Evolutionary conservation across 345 rosid species (phyloP), one percentile per base, ranked within the genome.

Genomic region (Mallotus nudiflorus): DNA sequence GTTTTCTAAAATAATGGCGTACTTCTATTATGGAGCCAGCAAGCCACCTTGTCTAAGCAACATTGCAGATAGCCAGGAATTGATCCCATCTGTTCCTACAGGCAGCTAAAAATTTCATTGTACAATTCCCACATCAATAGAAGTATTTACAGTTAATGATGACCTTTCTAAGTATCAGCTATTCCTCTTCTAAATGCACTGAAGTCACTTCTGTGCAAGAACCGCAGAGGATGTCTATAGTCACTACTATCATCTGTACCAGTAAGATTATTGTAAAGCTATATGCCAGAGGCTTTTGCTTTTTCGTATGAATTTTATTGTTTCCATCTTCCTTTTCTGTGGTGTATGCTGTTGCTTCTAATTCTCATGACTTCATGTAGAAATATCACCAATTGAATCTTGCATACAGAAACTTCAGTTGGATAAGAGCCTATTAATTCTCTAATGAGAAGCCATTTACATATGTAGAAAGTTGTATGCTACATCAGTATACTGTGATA

Each of bases 21-120:
- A 86, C 83, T 94, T 84, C 81, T 91, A 91, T 70, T 91, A 89
- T 55, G 96, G 98, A 80, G 98, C 91, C 67, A 88, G 89, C 51
- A 89, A 87, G 81, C 96, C 97, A 42, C 83, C 84, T 56, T 89
- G 85, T 74, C 71, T 93, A 68, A 73, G 67, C 69, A 60, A 51
- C 64, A 45, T 64, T 1, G 67, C 3, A 31, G 81, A 75, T 57
- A 68, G 68, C 57, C 84, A 84, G 62, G 96, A 93, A 82, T 78
- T 48, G 46, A 81, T 89, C 68, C 97, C 96, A 50, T 74, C 74
- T 67, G 73, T 86, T 60, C 42, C 78, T 48, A 48, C 71, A 77
- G 78, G 50, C 74, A 69, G 59, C 59, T 67, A 20, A 50, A 64
- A 57, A 65, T 69, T 29, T 48, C 14, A 13, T 25, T 67, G 72